Conservation (phyloP, 345 rosid genomes). For the Mangifera indica region DNA sequence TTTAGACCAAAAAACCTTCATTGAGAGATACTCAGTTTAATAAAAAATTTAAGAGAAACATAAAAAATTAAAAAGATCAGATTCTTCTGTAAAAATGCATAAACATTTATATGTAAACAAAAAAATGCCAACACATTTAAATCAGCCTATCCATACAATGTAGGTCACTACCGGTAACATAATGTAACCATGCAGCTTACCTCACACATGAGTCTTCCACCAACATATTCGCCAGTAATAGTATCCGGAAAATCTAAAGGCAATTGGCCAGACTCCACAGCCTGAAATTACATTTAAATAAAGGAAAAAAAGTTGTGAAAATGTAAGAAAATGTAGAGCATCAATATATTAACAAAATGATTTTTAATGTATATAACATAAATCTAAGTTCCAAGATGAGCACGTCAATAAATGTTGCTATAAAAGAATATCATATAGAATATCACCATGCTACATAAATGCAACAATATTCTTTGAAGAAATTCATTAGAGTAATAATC, state of each 20-base stretch:
- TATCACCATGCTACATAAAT: neutral
- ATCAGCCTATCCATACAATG: conserved; percentile 8
- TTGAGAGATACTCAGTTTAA: no score
- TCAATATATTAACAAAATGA: neutral
- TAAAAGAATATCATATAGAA: neutral
- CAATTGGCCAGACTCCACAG: conserved; percentile 84
- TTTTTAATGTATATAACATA: neutral
- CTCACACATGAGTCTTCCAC: conserved; percentile 80
- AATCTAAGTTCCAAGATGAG: neutral
- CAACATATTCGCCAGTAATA: conserved; percentile 68
- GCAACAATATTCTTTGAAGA: neutral
- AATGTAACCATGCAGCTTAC: conserved; percentile 38
- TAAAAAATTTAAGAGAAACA: no score
- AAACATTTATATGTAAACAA: neutral
- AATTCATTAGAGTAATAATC: neutral
- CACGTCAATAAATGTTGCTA: neutral
- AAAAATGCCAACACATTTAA: neutral
- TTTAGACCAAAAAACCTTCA: no score
- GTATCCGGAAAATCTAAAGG: conserved; percentile 81
- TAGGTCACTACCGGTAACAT: conserved; percentile 9
- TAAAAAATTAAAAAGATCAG: no score
- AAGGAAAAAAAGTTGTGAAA: neutral
- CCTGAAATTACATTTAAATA: conserved; percentile 41
- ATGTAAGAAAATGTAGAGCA: neutral
- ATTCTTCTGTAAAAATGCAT: no score